These are phyloP conservation scores for Coniosporium apollinis DNA, from an alignment of 495 filamentous ascomycete genomes.

Conservation along the genomic window DNA sequence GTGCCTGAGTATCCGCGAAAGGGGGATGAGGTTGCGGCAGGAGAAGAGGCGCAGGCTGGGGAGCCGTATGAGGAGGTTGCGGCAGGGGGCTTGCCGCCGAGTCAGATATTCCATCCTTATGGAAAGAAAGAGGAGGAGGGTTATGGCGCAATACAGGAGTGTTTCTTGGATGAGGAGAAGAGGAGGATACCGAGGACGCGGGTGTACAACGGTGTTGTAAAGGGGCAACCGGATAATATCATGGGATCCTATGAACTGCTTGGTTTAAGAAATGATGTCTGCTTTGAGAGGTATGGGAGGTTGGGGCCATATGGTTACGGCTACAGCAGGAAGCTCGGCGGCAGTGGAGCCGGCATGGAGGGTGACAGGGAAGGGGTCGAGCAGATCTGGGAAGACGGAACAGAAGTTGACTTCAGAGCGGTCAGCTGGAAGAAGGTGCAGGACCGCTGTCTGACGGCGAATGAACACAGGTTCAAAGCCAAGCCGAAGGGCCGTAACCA, in stretches of 20 bases:
- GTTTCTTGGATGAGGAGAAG: slow-evolving; percentile 51
- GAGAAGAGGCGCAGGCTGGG: slow-evolving; percentile 22
- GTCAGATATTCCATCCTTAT: slow-evolving; percentile 7
- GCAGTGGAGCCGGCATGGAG: slow-evolving; percentile 63
- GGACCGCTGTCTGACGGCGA: slow-evolving; percentile 47
- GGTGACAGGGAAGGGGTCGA: slow-evolving; percentile 63
- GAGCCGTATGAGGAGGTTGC: slow-evolving; percentile 12
- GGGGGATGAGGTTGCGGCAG: slow-evolving; percentile 27
- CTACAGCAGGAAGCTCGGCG: slow-evolving; percentile 59
- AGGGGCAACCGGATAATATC: slow-evolving; percentile 65
- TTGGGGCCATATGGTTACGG: slow-evolving; percentile 82
- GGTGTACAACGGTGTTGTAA: slow-evolving; percentile 54
- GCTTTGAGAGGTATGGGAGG: slow-evolving; percentile 83
- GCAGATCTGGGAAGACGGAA: slow-evolving; percentile 47
- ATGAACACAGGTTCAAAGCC: slow-evolving; percentile 49
- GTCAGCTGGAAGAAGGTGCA: slow-evolving; percentile 66
- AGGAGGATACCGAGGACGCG: slow-evolving; percentile 50
- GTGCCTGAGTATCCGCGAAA: slow-evolving; percentile 59
- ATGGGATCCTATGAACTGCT: slow-evolving; percentile 71
- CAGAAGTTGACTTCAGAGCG: slow-evolving; percentile 51
- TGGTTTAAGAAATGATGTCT: slow-evolving; percentile 69
- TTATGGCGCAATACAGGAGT: slow-evolving; percentile 51
- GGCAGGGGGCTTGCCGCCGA: slow-evolving; percentile 13
- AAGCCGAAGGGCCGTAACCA: slow-evolving; percentile 27
- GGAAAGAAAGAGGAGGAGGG: slow-evolving; percentile 21